Base-by-base conservation (phyloP, 1,139 yeast species). In the Geotrichum klebahnii region DNA sequence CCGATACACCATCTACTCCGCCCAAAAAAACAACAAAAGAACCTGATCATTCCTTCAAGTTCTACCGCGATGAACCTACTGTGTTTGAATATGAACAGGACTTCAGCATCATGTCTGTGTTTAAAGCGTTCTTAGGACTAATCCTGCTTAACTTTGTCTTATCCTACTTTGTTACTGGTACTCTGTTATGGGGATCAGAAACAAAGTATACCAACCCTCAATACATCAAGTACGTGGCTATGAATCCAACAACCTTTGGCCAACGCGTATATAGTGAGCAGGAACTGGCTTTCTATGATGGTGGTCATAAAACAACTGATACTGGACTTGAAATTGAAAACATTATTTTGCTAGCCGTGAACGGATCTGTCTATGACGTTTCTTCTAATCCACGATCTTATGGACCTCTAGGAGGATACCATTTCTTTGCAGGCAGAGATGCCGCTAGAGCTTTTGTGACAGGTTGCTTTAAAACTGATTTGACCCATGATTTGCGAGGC, bases 371-470 rank as follows among this genome's bases (percentile, higher is more conserved):
- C 0, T 86, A 75, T 63, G 95, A 86, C 61, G 95, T 86, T 2
- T 67, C 80, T 2, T 65, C 75, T 0, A 70, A 78, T n/a, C 69
- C 74, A 1, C 67, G 62, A 1, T 68, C 82, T 1, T 86, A 87
- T 63, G 88, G 88, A 0, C 84, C 85, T 0, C 70, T 73, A 1
- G 89, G 89, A 0, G 65, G 82, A 0, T 86, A 86, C 63, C 64
- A 71, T 3, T 69, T 74, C 48, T 78, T 87, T 61, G 75, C 81
- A 22, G 95, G 95, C 0, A 70, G 68, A 44, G 95, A 87, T 63
- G 77, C 80, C 40, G 83, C 92, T 0, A 68, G 95, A 43, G 88
- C 88, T 23, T 82, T 79, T 59, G 83, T 81, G 3, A 86, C 92
- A 1, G 94, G 94, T 3, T 86, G 95, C 61, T 78, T 86, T 57